Conservation (phyloP, 2,329 filamentous ascomycete species). For the Bipolaris oryzae region DNA sequence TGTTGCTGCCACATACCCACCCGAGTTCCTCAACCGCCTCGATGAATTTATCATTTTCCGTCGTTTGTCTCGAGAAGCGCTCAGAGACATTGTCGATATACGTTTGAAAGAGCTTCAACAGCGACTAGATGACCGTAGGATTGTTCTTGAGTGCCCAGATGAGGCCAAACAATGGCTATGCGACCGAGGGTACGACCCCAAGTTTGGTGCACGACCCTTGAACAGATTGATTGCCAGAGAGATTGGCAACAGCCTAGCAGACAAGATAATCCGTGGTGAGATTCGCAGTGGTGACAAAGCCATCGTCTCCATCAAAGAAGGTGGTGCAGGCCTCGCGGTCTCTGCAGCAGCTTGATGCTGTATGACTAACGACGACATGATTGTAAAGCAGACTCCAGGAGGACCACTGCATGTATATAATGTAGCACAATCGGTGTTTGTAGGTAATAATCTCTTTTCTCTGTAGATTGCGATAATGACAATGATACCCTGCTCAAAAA, state of each 20-base stretch:
- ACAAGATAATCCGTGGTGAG: slow-evolving; percentile 87
- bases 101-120: slow-evolving; percentile 82
- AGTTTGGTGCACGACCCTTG: slow-evolving; percentile 86
- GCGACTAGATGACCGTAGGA: slow-evolving; percentile 83
- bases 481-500: slow-evolving; percentile 8
- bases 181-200: slow-evolving; percentile 86
- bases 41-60: slow-evolving; percentile 98
- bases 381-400: slow-evolving; percentile 24
- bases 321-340: slow-evolving; percentile 36
- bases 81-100: slow-evolving; percentile 94
- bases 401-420: slow-evolving; percentile 18
- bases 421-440: slow-evolving; percentile 15
- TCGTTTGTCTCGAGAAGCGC: slow-evolving; percentile 75
- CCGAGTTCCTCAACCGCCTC: slow-evolving; percentile 95
- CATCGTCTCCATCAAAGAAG: slow-evolving; percentile 69
- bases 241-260: slow-evolving; percentile 86
- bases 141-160: slow-evolving; percentile 72
- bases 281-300: slow-evolving; percentile 77
- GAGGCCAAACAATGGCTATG: slow-evolving; percentile 85
- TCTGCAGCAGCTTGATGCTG: slow-evolving; percentile 17
- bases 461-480: slow-evolving; percentile 14
- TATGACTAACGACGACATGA: slow-evolving; percentile 29
- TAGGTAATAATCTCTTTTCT: slow-evolving; percentile 15
- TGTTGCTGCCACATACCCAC: slow-evolving; percentile 75
- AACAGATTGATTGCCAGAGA: slow-evolving; percentile 90